phyloP scores from a whole-genome alignment of 495 filamentous ascomycete genomes.

The Lasiosphaeriaceae sp. region DNA sequence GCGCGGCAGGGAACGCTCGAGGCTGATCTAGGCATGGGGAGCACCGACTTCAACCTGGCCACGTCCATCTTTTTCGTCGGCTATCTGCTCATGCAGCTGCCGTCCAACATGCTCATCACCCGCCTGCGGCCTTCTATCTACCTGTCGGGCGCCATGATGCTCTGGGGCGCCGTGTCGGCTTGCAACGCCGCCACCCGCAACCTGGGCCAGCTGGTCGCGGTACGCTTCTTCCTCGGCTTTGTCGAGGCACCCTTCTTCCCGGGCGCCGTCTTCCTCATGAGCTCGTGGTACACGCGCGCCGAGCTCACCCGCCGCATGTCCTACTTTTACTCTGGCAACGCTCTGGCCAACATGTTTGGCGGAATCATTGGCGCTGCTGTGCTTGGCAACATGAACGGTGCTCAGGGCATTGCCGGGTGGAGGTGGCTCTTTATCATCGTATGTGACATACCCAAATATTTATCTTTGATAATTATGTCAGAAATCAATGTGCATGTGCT shows the following conservation, averaged over 20 bases:
- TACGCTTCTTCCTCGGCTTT: slow-evolving; percentile 63
- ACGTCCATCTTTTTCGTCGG: slow-evolving; percentile 57
- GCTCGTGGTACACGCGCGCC: slow-evolving; percentile 47
- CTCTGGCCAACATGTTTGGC: slow-evolving; percentile 55
- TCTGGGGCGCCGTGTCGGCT: slow-evolving; percentile 60
- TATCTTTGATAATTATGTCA: too few species aligned
- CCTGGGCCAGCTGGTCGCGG: slow-evolving; percentile 52
- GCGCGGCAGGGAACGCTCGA: slow-evolving; percentile 44
- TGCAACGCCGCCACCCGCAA: slow-evolving; percentile 51
- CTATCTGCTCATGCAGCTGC: slow-evolving; percentile 54
- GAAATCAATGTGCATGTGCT: too few species aligned
- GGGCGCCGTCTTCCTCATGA: slow-evolving; percentile 47
- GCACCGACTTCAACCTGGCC: slow-evolving; percentile 51
- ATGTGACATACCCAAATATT: too few species aligned
- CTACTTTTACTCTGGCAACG: slow-evolving; percentile 56
- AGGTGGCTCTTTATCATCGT: slow-evolving; percentile 30
- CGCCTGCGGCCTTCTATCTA: slow-evolving; percentile 47
- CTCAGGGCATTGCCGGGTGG: slow-evolving; percentile 39
- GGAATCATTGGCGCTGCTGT: slow-evolving; percentile 55
- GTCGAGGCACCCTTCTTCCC: slow-evolving; percentile 54
- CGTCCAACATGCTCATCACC: slow-evolving; percentile 53
- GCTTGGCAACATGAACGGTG: slow-evolving; percentile 35
- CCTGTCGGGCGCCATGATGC: slow-evolving; percentile 52
- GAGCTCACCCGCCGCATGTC: slow-evolving; percentile 49
- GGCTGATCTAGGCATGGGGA: slow-evolving; percentile 40